These are phyloP conservation scores for Penicillium psychrofluorescens DNA, from an alignment of 495 filamentous ascomycete species.

Conservation along the genomic window DNA sequence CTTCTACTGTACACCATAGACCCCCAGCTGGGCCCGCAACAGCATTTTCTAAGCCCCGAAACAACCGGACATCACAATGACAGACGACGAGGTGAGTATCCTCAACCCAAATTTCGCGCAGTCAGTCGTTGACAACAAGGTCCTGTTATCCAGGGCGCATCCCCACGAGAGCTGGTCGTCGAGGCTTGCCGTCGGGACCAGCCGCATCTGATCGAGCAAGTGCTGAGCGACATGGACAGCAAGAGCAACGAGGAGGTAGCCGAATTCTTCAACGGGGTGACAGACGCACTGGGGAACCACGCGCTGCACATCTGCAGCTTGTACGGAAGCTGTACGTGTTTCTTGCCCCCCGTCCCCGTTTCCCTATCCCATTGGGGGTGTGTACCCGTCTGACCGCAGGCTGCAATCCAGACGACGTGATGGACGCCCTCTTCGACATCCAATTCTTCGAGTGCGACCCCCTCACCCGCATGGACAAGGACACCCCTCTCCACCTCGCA, in stretches of 20 bases:
- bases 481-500: constrained; percentile 86
- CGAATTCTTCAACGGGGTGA: constrained; percentile 72
- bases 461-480: constrained; percentile 66
- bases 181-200: constrained; percentile 94
- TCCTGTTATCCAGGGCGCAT: constrained; percentile 62
- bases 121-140: constrained; percentile 4
- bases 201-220: constrained; percentile 65
- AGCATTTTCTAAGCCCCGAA: neutral
- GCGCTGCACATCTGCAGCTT: constrained; percentile 83
- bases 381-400: too few relatives aligned
- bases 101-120: neutral
- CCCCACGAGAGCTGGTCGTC: constrained; percentile 75
- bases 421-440: constrained; percentile 90
- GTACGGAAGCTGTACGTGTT: constrained; percentile 72
- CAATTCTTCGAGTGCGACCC: constrained; percentile 93
- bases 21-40: neutral
- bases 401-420: constrained; percentile 61
- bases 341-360: neutral
- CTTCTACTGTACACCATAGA: neutral
- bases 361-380: too few relatives aligned
- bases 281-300: constrained; percentile 77
- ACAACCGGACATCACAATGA: constrained; percentile 20
- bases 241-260: constrained; percentile 52
- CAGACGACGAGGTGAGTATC: constrained; percentile 34
- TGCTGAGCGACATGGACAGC: constrained; percentile 34